Percentiles rank a stretch among this genome's conserved stretches.
Conservation (phyloP, 805 yeast species). For the Hanseniaspora guilliermondii region DNA sequence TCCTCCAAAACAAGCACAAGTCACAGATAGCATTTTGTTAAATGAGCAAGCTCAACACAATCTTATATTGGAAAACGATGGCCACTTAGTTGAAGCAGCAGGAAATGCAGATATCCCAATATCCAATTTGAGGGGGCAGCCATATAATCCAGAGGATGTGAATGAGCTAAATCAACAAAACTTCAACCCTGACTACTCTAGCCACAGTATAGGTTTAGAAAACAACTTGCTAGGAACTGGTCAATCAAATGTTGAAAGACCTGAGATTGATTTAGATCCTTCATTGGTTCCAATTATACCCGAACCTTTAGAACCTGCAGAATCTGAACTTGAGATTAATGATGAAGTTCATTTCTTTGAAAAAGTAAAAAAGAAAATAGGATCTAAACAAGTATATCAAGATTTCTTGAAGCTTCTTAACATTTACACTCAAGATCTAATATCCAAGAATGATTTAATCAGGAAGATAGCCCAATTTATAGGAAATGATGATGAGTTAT, state of each 20-base stretch:
- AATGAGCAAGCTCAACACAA: conserved; percentile 28
- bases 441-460: conserved; percentile 70
- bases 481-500: conserved; percentile 66
- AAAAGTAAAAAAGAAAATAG: conserved; percentile 75
- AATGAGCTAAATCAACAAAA: conserved; percentile 22
- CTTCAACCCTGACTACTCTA: conserved; percentile 18
- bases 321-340: conserved; percentile 45
- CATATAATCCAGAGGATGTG: conserved; percentile 21
- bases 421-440: conserved; percentile 78
- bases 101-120: conserved; percentile 26
- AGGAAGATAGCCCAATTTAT: conserved; percentile 75
- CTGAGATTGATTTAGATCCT: conserved; percentile 39
- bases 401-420: conserved; percentile 85
- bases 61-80: conserved; percentile 5
- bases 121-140: conserved; percentile 29
- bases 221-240: conserved; percentile 19
- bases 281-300: conserved; percentile 76
- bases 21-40: conserved; percentile 18
- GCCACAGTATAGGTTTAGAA: conserved; percentile 17
- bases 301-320: conserved; percentile 58
- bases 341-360: conserved; percentile 89
- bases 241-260: conserved; percentile 26
- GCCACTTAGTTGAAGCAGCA: conserved; percentile 11
- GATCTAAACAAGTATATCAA: conserved; percentile 78
- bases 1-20: conserved; percentile 25